A percentile compares a stretch with the other conserved stretches of the same genome.
phyloP scores from a whole-genome alignment of 148 eudicot species.

The Rhododendron ferrugineum region DNA sequence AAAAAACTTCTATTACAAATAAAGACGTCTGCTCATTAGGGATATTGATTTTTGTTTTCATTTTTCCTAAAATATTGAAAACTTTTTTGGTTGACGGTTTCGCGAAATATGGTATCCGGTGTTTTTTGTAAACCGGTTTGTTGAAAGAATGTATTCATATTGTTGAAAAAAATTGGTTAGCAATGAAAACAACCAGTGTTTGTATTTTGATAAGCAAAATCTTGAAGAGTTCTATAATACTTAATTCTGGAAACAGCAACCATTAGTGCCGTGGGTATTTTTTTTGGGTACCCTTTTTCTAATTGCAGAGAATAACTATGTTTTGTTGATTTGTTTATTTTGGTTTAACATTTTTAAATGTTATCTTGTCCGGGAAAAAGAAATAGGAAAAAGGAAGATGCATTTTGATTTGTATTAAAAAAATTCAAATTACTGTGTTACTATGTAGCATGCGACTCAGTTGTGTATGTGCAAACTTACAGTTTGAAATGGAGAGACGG shows the following conservation, averaged over 20 bases:
- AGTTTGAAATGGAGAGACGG: constrained; percentile 71
- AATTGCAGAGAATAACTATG: neutral
- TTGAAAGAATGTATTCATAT: neutral
- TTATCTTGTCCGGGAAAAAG: neutral
- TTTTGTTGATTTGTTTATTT: neutral
- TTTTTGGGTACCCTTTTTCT: neutral
- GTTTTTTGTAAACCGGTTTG: neutral
- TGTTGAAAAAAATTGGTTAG: neutral
- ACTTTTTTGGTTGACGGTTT: neutral
- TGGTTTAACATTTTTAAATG: neutral
- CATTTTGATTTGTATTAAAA: neutral
- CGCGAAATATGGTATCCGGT: neutral
- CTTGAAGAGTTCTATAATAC: neutral
- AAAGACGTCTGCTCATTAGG: neutral
- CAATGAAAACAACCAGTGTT: neutral
- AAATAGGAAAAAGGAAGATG: neutral
- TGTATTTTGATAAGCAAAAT: neutral
- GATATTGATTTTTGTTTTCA: neutral
- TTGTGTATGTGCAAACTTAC: neutral
- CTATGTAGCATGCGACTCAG: neutral
- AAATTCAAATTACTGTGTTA: neutral
- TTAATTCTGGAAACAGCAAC: neutral
- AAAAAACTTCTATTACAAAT: neutral
- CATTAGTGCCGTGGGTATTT: neutral
- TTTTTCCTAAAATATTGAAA: neutral